These are phyloP conservation scores for Daedalea quercina DNA, from an alignment of 768 basidiomycete genomes.

Conservation along the genomic window DNA sequence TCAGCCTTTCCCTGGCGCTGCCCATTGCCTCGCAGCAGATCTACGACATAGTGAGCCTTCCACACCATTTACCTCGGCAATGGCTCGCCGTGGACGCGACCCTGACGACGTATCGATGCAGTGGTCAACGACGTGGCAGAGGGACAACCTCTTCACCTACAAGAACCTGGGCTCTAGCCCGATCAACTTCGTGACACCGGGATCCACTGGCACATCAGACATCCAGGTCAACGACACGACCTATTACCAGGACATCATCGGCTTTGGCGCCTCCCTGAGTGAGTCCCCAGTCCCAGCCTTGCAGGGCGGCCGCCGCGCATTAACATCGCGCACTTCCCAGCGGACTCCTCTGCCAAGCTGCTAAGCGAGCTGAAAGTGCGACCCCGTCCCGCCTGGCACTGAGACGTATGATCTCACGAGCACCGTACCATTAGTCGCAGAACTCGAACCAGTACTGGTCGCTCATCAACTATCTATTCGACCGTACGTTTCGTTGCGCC, in stretches of 20 bases:
- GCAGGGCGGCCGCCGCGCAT: not conserved
- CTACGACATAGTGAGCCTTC: conserved; percentile 24
- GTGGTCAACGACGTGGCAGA: conserved; percentile 31
- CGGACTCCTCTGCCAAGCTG: conserved; percentile 62
- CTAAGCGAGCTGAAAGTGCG: conserved; percentile 60
- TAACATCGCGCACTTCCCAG: conserved; percentile 25
- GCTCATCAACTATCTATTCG: conserved; percentile 53
- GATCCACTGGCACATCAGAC: conserved; percentile 50
- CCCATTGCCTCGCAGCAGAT: conserved; percentile 25
- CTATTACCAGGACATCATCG: conserved; percentile 53
- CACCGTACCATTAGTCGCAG: conserved; percentile 28
- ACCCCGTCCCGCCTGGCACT: not conserved
- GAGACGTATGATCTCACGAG: not conserved
- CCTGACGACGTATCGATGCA: not conserved
- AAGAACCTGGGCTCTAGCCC: conserved; percentile 35
- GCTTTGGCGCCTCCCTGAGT: conserved; percentile 67
- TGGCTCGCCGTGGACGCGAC: not conserved
- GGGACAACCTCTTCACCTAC: conserved; percentile 43
- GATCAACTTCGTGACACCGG: conserved; percentile 54
- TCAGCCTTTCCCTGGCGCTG: conserved; percentile 11
- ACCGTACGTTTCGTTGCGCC: conserved; percentile 22
- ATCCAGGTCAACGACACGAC: conserved; percentile 53
- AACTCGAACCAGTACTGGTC: conserved; percentile 53
- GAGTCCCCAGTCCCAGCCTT: conserved; percentile 4
- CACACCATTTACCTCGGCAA: not conserved